phyloP scores from a whole-genome alignment of 495 filamentous ascomycete genomes.

The Trichoderma virens region DNA sequence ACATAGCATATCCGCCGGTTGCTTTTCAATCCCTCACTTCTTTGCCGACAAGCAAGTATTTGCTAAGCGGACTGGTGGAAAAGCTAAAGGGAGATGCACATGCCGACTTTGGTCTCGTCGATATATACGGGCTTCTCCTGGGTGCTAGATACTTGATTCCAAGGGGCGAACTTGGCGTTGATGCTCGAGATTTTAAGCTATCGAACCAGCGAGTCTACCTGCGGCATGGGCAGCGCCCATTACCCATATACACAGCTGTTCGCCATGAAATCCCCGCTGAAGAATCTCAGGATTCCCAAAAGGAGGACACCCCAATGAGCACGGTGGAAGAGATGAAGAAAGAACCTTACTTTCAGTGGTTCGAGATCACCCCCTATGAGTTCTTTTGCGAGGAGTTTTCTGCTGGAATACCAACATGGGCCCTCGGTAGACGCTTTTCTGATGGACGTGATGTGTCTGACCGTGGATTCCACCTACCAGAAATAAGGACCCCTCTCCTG shows the following conservation, averaged over 20 bases:
- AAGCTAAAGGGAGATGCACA: slow-evolving; percentile 75
- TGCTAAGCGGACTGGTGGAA: slow-evolving; percentile 81
- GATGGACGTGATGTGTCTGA: slow-evolving; percentile 55
- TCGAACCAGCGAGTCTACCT: slow-evolving; percentile 73
- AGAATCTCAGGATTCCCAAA: slow-evolving; percentile 21
- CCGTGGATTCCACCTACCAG: slow-evolving; percentile 58
- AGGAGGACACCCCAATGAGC: slow-evolving; percentile 36
- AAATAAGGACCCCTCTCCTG: slow-evolving; percentile 69
- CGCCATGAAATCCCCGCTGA: slow-evolving; percentile 80
- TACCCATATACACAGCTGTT: slow-evolving; percentile 93
- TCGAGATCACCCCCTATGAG: slow-evolving; percentile 92
- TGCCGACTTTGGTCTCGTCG: slow-evolving; percentile 82
- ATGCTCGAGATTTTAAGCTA: slow-evolving; percentile 74
- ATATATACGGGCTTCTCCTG: slow-evolving; percentile 81
- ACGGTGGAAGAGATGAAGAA: slow-evolving; percentile 57
- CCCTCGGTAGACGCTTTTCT: slow-evolving; percentile 74
- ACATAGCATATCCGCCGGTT: slow-evolving; percentile 85
- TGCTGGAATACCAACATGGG: slow-evolving; percentile 93
- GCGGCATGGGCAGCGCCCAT: slow-evolving; percentile 65
- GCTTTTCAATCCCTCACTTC: slow-evolving; percentile 68
- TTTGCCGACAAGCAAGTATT: slow-evolving; percentile 85
- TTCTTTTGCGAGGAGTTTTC: slow-evolving; percentile 85
- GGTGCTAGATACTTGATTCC: slow-evolving; percentile 80
- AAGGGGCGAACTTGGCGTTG: slow-evolving; percentile 67
- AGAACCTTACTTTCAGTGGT: slow-evolving; percentile 97